Evolutionary conservation across 768 basidiomycete genomes (phyloP), one percentile per base, ranked within the genome.

Genomic region (Boletus insuetus): DNA sequence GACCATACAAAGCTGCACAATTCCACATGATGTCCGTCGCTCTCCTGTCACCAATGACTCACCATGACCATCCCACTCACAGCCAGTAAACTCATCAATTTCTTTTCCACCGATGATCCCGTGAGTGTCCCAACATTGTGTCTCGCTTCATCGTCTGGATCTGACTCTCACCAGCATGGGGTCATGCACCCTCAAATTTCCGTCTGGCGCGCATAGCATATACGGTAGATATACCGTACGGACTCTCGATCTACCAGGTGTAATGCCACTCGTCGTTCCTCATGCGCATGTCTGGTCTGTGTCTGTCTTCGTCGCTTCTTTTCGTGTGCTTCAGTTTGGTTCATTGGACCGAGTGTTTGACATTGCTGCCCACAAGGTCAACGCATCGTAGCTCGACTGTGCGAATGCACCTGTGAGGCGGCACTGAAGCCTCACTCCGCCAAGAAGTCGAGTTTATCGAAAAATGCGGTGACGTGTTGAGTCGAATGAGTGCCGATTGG

Each of bases 371-470:
- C 32, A 39, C 22, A 16, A 57, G 87, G 94, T 43, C 94, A 96
- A 71, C 78, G 95, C 39, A 98, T 98, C 60, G 89, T 99, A 32
- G 92, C 91, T 6, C 79, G 93, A 12, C 76, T 93, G 35, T 83
- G 95, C 29, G 85, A 94, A 71, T 78, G 82, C 46, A 91, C 89
- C 17, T 98, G n/a, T n/a, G n/a, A n/a, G n/a, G n/a, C n/a, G n/a
- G n/a, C n/a, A 93, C 68, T n/a, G 75, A 80, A 8, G 89, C 91
- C n/a, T 83, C 93, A 3, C 77, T 98, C 8, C 80, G 78, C 49
- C 93, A 97, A 71, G 95, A 98, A 69, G 87, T 96, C 26, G 94
- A 96, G 69, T 95, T 86, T 69, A 90, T 95, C 7, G 95, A 97
- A 69, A 82, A 82, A 37, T 91, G 92, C 3, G 93, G 96, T 9